Conservation (phyloP, 106 monocot genomes). For the Dioscorea alata region DNA sequence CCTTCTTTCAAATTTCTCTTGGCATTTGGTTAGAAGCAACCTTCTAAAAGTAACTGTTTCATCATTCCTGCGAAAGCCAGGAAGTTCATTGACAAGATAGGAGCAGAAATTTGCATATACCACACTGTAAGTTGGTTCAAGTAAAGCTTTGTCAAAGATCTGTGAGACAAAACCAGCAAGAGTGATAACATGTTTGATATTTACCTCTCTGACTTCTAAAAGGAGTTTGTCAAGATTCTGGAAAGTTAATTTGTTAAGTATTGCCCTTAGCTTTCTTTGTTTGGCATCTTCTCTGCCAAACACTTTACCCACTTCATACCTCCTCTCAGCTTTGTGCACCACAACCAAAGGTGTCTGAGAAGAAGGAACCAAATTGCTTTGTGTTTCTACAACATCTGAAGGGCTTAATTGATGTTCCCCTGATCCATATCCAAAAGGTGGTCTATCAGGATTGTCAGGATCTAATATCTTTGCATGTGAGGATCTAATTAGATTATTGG, state of each 20-base stretch:
- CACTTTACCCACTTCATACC: conserved; percentile 35
- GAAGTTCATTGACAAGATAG: conserved; percentile 59
- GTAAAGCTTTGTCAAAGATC: background rate
- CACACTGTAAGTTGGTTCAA: background rate
- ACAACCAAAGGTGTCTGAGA: conserved; percentile 20
- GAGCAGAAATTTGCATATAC: conserved; percentile 50
- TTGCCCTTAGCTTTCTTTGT: conserved; percentile 32
- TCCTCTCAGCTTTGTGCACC: conserved; percentile 40
- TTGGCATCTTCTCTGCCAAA: conserved; percentile 27
- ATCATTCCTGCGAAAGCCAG: conserved; percentile 65
- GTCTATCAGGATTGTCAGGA: no score
- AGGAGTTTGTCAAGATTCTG: conserved; percentile 38
- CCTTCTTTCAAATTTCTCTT: no score
- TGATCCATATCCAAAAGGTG: no score
- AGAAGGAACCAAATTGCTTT: conserved; percentile 14
- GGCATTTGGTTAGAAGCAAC: conserved; percentile 42
- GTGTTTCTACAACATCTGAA: background rate
- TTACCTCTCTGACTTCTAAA: background rate
- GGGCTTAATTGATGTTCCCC: no score
- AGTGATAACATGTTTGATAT: background rate
- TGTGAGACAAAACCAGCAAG: background rate
- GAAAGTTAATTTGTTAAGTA: conserved; percentile 37
- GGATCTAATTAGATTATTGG: no score
- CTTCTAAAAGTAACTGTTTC: conserved; percentile 80
- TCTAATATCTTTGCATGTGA: no score